Conservation (phyloP, 176 grass and related monocot genomes). For the Oryza nivara region DNA sequence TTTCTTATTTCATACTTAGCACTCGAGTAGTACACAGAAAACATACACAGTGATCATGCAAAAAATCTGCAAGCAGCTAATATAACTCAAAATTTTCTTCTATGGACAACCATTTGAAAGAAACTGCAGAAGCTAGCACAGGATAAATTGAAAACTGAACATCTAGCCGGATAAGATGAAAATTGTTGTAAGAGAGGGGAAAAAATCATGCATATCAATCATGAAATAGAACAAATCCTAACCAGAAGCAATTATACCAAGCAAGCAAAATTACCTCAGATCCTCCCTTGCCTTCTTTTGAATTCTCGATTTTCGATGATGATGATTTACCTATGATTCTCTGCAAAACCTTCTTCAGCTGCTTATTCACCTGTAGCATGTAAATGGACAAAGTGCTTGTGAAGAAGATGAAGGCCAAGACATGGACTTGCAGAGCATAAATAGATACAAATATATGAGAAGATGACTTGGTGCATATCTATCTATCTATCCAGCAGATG, state of each 20-base stretch:
- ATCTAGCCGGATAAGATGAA: background rate
- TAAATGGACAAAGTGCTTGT: background rate
- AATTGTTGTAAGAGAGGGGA: background rate
- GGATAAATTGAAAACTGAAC: background rate
- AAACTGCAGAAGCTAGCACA: background rate
- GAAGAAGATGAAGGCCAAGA: background rate
- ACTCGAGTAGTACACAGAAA: background rate
- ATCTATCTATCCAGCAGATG: background rate
- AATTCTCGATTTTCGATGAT: background rate
- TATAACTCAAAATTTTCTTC: background rate
- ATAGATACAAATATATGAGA: background rate
- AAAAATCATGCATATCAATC: background rate
- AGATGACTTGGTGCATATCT: background rate
- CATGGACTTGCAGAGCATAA: background rate
- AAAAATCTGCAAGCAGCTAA: background rate
- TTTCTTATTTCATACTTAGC: background rate
- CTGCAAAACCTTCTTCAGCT: constrained; percentile 10
- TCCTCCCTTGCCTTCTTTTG: background rate
- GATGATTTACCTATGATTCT: background rate
- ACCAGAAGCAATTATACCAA: background rate
- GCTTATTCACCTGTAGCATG: background rate
- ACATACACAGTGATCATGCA: background rate
- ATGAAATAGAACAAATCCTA: background rate
- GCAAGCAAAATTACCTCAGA: constrained; percentile 18
- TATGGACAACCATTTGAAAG: background rate